Evolutionary conservation across 371 early-diverging fungal species (phyloP).

Genomic region (Apophysomyces elegans): DNA sequence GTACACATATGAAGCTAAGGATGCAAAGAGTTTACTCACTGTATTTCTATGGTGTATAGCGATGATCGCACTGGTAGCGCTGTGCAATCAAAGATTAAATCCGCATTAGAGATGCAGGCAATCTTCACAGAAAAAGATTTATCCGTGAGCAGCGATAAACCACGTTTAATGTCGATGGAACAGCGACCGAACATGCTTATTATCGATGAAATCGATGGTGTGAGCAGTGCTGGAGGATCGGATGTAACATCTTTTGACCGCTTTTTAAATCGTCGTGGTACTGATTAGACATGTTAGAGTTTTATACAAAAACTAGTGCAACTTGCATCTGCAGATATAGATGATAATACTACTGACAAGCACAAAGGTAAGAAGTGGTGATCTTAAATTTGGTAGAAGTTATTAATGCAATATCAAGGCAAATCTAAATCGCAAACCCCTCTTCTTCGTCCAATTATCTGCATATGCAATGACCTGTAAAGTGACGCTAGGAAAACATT

Average conservation of each 20-base stretch:
- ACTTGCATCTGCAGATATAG: slow-evolving; percentile 39
- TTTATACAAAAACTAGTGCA: slow-evolving; percentile 77
- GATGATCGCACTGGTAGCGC: slow-evolving; percentile 91
- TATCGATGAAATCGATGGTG: slow-evolving; percentile 98
- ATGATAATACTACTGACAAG: slow-evolving; percentile 34
- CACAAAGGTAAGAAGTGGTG: slow-evolving; percentile 9
- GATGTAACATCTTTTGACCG: slow-evolving; percentile 30
- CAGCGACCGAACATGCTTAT: slow-evolving; percentile 85
- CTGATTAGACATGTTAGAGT: slow-evolving; percentile 43
- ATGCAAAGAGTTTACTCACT: background rate
- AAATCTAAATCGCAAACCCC: slow-evolving; percentile 39
- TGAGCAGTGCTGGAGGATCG: slow-evolving; percentile 70
- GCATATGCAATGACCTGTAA: slow-evolving; percentile 96
- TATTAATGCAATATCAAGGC: slow-evolving; percentile 14
- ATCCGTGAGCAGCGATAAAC: slow-evolving; percentile 9
- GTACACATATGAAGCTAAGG: slow-evolving; percentile 37
- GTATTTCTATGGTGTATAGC: slow-evolving; percentile 43
- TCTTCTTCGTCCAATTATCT: slow-evolving; percentile 92
- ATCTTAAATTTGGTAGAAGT: background rate
- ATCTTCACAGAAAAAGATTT: slow-evolving; percentile 43
- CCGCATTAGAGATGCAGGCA: slow-evolving; percentile 80
- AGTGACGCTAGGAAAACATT: slow-evolving; percentile 9
- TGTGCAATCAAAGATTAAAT: slow-evolving; percentile 72
- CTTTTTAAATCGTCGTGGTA: background rate
- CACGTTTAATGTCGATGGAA: slow-evolving; percentile 27